These are phyloP conservation scores for Mycena albidolilacea DNA, from an alignment of 768 basidiomycete genomes.

Conservation along the genomic window DNA sequence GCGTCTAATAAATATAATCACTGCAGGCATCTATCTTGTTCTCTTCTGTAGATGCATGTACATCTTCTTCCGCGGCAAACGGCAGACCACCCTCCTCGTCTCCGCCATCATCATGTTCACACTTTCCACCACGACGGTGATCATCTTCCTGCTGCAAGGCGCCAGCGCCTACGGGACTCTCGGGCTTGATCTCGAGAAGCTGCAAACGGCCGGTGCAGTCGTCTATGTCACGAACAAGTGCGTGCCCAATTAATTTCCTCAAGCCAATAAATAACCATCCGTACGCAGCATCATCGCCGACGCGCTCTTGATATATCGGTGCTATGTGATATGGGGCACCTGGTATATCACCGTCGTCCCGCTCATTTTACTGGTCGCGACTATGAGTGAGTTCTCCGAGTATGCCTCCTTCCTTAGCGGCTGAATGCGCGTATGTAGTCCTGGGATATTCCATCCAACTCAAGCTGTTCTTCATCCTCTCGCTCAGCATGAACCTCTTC, in stretches of 20 bases:
- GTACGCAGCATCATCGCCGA: slow-evolving; percentile 50
- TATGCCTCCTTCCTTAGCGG: background rate
- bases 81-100: slow-evolving; percentile 49
- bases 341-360: slow-evolving; percentile 48
- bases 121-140: slow-evolving; percentile 52
- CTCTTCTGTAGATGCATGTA: slow-evolving; percentile 54
- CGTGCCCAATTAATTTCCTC: slow-evolving; percentile 9
- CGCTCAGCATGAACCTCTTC: slow-evolving; percentile 52
- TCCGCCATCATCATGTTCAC: slow-evolving; percentile 54
- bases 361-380: slow-evolving; percentile 47
- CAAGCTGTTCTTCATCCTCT: slow-evolving; percentile 42
- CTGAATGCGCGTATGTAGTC: slow-evolving; percentile 42
- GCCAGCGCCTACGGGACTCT: slow-evolving; percentile 40
- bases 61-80: slow-evolving; percentile 49
- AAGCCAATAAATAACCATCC: background rate
- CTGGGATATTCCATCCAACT: slow-evolving; percentile 52
- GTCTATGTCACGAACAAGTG: slow-evolving; percentile 58
- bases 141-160: slow-evolving; percentile 51
- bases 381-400: slow-evolving; percentile 47
- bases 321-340: slow-evolving; percentile 56
- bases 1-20: background rate
- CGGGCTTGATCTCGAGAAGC: slow-evolving; percentile 11
- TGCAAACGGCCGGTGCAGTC: slow-evolving; percentile 51
- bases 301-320: slow-evolving; percentile 53
- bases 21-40: slow-evolving; percentile 53